A percentile compares a stretch with the other conserved stretches of the same genome.
Conservation (phyloP, 768 basidiomycete genomes). For the Tubosaeta brunneosetosa region DNA sequence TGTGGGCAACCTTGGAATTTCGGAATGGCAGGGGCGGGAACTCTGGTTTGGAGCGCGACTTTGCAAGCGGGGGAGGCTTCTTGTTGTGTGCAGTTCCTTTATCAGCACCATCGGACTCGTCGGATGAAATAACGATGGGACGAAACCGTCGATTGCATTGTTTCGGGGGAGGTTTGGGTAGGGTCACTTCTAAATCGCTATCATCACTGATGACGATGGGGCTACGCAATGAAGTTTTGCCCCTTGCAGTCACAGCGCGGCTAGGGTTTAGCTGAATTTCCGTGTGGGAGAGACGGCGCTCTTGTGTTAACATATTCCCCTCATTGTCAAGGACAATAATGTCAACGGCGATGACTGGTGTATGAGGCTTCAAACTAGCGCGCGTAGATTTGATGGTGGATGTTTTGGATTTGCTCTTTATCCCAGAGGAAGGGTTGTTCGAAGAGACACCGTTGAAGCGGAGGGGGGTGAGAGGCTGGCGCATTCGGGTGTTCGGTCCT, state of each 20-base stretch:
- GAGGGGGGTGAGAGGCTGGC: conserved; percentile 40
- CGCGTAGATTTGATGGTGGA: conserved; percentile 11
- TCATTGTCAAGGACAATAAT: conserved; percentile 61
- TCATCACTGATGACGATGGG: conserved; percentile 26
- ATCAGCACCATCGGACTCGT: conserved; percentile 41
- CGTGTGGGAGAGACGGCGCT: conserved; percentile 52
- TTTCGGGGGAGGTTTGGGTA: conserved; percentile 9
- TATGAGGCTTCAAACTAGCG: conserved; percentile 35
- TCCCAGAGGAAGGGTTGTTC: conserved; percentile 24
- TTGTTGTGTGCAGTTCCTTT: conserved; percentile 5
- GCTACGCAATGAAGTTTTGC: conserved; percentile 3
- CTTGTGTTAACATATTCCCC: conserved; percentile 55
- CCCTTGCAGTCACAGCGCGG: conserved; percentile 3
- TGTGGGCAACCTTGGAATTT: conserved; percentile 15
- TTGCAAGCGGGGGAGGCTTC: conserved; percentile 3
- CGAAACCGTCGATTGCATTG: conserved; percentile 12
- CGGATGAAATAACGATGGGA: conserved; percentile 39
- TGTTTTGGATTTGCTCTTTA: conserved; percentile 22
- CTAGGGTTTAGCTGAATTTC: conserved; percentile 36
- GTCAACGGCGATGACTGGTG: conserved; percentile 57
- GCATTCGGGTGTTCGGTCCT: conserved; percentile 19
- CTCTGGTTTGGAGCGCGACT: conserved; percentile 13
- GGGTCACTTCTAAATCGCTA: conserved; percentile 27
- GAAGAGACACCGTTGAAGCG: conserved; percentile 39
- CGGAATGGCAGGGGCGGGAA: conserved; percentile 31